Evolutionary conservation across 179 eudicot genomes (phyloP), one percentile per base, ranked within the genome.

Genomic region (Pouteria campechiana): DNA sequence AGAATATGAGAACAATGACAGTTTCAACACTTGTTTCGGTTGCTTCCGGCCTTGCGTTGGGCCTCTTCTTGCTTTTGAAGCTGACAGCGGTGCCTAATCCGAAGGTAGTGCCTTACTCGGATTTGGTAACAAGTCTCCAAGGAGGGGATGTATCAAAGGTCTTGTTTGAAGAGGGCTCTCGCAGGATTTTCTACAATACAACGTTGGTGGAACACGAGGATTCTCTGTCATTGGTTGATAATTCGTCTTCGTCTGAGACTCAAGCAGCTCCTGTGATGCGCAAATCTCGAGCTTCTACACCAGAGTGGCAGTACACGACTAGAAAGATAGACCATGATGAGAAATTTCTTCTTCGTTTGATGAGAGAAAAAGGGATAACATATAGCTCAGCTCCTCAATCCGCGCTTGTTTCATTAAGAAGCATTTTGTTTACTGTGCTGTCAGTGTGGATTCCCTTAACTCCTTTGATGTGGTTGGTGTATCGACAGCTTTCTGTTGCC

Each of bases 361-460:
- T 87, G 92, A 73, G 99, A 58, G 86, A 87, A 52, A 79, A 71
- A 39, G 93, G 86, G 24, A 69, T 70, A 45, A 25, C 66, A 6
- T 92, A 92, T 57, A 52, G 89, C 46, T 92, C 96, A 27, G 82
- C 94, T 18, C 99, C 96, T 61, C 96, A 68, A 41, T 89, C 95
- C 6, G 74, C 50, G 12, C 30, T 92, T 7, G 55, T 55, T 73
- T 69, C 95, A n/a, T 23, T 81, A 19, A 77, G 94, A 58, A 75
- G 61, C 68, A 49, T 80, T 57, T 41, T 92, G 64, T 54, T 83
- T 44, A 87, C 99, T 36, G 49, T 87, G 28, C 44, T 92, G 52
- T 61, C 92, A 35, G 56, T 92, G 25, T 92, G 99, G 99, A 72
- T 89, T 24, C 99, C 97, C 5, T 48, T 89, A 58, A 63, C 78